Percentiles rank a stretch among this genome's conserved stretches.
These are phyloP conservation scores for Rhodofomes roseus DNA, from an alignment of 1,284 basidiomycete species.

Conservation along the genomic window DNA sequence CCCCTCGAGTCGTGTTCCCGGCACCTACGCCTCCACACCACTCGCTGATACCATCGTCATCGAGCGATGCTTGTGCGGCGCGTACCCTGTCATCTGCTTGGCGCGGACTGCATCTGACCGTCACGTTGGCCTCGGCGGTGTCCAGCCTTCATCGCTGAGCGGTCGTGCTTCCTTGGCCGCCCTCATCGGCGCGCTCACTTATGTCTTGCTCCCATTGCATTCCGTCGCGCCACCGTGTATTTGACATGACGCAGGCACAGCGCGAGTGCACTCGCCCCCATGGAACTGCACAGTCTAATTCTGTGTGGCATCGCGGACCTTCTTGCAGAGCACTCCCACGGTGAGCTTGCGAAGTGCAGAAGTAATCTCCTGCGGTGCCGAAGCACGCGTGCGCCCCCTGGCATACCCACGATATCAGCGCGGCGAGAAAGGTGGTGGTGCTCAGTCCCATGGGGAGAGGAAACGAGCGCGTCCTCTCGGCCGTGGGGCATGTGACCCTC, in stretches of 20 bases:
- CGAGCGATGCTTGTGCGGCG: not conserved
- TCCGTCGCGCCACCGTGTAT: not conserved
- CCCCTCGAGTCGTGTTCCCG: not conserved
- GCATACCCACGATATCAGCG: no score
- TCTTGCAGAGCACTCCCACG: not conserved
- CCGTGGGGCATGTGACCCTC: no score
- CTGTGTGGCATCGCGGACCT: not conserved
- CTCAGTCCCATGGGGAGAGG: no score
- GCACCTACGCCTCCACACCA: not conserved
- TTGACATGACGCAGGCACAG: not conserved
- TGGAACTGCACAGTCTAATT: not conserved
- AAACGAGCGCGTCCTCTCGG: no score
- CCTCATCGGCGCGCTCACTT: not conserved
- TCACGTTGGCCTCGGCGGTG: not conserved
- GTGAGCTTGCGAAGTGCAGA: not conserved
- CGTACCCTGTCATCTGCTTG: not conserved
- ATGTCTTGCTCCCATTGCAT: not conserved
- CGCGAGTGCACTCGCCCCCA: not conserved
- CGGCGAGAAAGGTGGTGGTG: no score
- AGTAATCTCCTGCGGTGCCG: not conserved
- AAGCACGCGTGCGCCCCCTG: not conserved
- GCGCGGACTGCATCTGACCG: not conserved
- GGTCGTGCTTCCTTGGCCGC: not conserved
- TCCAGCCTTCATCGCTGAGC: not conserved
- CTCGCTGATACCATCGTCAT: not conserved